Conservation (phyloP, 495 filamentous ascomycete genomes). For the Daldinia grandis region DNA sequence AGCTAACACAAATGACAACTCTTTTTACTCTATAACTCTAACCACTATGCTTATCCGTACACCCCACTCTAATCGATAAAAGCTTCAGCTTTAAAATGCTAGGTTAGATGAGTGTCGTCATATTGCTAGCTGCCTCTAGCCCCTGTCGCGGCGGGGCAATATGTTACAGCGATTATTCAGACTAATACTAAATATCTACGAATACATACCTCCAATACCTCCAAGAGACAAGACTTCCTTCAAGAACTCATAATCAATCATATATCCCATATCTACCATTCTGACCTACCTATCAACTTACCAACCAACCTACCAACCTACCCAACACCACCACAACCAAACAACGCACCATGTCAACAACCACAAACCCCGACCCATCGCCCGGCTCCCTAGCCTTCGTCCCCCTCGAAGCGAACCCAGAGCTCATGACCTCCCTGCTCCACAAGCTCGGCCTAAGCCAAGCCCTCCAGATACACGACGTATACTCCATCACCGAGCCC, state of each 20-base stretch:
- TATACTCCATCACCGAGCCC: slow-evolving; percentile 81
- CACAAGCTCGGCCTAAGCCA: slow-evolving; percentile 77
- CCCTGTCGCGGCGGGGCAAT: slow-evolving; percentile 32
- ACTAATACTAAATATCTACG: not conserved
- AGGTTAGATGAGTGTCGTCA: slow-evolving; percentile 20
- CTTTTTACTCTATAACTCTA: not conserved
- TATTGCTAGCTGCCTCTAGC: slow-evolving; percentile 32
- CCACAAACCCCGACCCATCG: slow-evolving; percentile 47
- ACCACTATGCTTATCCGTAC: slow-evolving; percentile 10
- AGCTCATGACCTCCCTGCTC: slow-evolving; percentile 79
- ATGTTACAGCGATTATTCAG: slow-evolving; percentile 9
- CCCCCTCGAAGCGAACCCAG: slow-evolving; percentile 71
- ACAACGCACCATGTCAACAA: slow-evolving; percentile 41
- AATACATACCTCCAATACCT: too few species aligned
- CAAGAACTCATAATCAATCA: not conserved
- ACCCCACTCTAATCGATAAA: slow-evolving; percentile 13
- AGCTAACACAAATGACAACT: not conserved
- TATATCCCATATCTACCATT: not conserved
- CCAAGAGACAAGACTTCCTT: not conserved
- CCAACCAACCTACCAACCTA: not conserved
- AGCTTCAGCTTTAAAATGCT: slow-evolving; percentile 2
- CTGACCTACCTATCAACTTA: too few species aligned
- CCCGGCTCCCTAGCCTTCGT: slow-evolving; percentile 53
- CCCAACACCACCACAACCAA: not conserved
- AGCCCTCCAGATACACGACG: slow-evolving; percentile 77